A percentile compares a stretch with the other conserved stretches of the same genome.
Conservation (phyloP, 75 land plant species). For the Sequoia sempervirens region DNA sequence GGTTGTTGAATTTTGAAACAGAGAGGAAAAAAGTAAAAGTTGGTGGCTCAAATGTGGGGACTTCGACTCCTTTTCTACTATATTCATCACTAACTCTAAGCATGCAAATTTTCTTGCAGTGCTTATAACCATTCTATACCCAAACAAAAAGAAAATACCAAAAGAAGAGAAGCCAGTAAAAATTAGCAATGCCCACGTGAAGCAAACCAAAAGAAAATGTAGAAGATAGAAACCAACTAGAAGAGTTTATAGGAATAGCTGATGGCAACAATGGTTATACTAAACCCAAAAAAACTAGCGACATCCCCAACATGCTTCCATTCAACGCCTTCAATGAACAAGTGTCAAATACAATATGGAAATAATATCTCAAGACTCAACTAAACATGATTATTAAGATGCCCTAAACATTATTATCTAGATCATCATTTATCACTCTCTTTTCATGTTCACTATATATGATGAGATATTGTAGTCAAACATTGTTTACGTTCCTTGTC, state of each 20-base stretch:
- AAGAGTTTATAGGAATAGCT: not conserved
- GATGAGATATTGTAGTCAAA: no score
- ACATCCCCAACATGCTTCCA: slow-evolving; percentile 6
- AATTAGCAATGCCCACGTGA: no score
- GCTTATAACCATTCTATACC: slow-evolving; percentile 2
- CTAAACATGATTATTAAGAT: not conserved
- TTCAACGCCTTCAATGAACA: slow-evolving; percentile 1
- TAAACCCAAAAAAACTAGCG: not conserved
- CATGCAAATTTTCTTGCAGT: not conserved
- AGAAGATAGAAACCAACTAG: not conserved
- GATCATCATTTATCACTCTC: no score
- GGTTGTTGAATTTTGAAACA: not conserved
- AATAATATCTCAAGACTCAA: no score
- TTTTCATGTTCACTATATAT: no score
- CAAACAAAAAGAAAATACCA: not conserved
- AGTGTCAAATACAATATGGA: not conserved
- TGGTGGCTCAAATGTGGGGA: not conserved
- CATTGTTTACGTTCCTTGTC: no score
- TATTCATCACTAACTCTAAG: slow-evolving; percentile 3
- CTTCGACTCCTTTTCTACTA: not conserved
- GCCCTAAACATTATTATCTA: not conserved
- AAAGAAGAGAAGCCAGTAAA: not conserved
- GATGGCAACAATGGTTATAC: not conserved
- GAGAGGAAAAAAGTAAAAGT: not conserved
- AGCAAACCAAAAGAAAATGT: no score